Base-by-base conservation (phyloP, 345 rosid species). In the Turritis glabra region DNA sequence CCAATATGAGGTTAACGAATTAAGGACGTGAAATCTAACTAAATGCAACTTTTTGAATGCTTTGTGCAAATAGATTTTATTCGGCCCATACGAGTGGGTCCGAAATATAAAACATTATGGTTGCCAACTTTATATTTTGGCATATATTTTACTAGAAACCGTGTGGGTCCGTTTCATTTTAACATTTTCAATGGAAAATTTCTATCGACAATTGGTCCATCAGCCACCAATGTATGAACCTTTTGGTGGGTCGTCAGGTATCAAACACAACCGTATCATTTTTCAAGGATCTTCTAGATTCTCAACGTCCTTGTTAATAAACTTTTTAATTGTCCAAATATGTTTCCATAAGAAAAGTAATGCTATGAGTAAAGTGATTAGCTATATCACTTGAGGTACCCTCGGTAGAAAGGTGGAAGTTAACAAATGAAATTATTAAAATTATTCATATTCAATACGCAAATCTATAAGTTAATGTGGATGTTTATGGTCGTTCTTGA, bases 211-310 rank as follows among this genome's bases (percentile, higher is more conserved):
- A 71, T 33, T 35, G 23, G 53, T 60, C 30, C 67, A 10, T 33
- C 15, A 23, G 60, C 60, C 67, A 59, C 50, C n/a, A 61, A 61
- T 61, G 8, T 62, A 60, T 61, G 29, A 15, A 72, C 50, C 53
- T 29, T 61, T 71, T 72, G 59, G 50, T 60, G 51, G 51, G 75
- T 71, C 75, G 51, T 60, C 75, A 60, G 60, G 60, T 60, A 59
- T 50, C 60, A 71, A 48, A 33, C 47, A 33, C 22, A 50, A 22
- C 47, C 32, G 38, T 41, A 29, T 56, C 64, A 30, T 14, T 12
- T 41, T 21, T n/a, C 3, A 1, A 7, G 33, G 17, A 56, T 46
- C 44, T 57, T 30, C 4, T 1, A 44, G 23, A 69, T 58, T 33
- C 57, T 33, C 19, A 44, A n/a, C 17, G 29, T 69, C 21, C 0